These are phyloP conservation scores for Beauveria varroae DNA, from an alignment of 2,329 filamentous ascomycete species.

Conservation along the genomic window DNA sequence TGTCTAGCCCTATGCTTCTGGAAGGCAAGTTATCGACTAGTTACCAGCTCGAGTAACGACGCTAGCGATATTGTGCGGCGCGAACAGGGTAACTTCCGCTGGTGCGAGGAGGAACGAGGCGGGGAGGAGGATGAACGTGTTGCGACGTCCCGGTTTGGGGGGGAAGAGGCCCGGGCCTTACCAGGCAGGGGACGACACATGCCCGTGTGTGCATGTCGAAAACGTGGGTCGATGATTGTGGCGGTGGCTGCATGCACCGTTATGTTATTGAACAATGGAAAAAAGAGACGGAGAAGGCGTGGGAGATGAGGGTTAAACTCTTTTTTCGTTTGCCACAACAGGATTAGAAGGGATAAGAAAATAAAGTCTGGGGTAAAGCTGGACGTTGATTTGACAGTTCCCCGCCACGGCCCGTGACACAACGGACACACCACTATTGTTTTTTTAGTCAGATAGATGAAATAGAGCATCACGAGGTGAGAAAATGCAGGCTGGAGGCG, in stretches of 20 bases:
- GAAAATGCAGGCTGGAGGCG: neutral
- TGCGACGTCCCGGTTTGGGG: conserved; percentile 2
- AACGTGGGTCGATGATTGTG: neutral
- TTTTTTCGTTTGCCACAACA: neutral
- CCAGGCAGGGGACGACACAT: no score
- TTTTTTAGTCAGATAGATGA: neutral
- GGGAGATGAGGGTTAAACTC: no score
- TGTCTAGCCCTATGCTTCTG: neutral
- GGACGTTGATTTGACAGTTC: neutral
- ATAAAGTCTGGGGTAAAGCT: neutral
- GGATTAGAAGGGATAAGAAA: neutral
- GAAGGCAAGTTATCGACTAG: neutral
- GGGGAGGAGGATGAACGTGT: neutral
- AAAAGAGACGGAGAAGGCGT: no score
- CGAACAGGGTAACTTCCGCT: conserved; percentile 8
- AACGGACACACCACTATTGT: neutral
- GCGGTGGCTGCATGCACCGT: neutral
- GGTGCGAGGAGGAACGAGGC: conserved; percentile 7
- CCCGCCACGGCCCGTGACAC: neutral
- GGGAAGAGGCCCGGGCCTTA: neutral
- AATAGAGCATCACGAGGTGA: neutral
- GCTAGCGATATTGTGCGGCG: neutral
- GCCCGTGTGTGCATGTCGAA: no score
- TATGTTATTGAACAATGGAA: no score
- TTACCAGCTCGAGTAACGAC: neutral